Base-by-base conservation (phyloP, 768 basidiomycete species). In the Leccinum fibrillosum region DNA sequence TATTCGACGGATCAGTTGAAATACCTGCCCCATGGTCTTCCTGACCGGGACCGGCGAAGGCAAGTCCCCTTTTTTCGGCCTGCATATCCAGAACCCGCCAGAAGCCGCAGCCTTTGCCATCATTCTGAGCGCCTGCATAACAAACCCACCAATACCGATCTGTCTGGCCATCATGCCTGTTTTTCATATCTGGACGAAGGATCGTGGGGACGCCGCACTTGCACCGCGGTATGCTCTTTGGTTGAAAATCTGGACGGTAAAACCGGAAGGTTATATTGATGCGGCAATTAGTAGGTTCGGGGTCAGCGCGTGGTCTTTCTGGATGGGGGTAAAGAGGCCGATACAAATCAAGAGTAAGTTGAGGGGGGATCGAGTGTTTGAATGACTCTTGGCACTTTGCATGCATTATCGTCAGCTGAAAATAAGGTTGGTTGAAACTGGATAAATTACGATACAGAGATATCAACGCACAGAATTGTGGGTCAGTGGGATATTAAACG, bases 191-290 rank as follows among this genome's bases (percentile, higher is more conserved):
- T 3, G 90, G 79, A 23, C 89, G 75, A 52, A 92, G 74, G 44
- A 89, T 81, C 10, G 82, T 85, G 1, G 90, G 88, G 21, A 89
- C 75, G 13, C 79, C 82, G 66, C 91, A 93, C 63, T 85, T 82
- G 66, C 92, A 93, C 47, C 78, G 78, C 1, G 91, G 91, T 1
- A 82, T 90, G 39, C 74, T 83, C 23, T 75, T 66, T 4, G 91
- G 82, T 23, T 77, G 76, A 68, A 89, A 93, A 72, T 93, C 91
- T 6, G 92, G 92, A 55, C 92, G 82, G 62, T 87, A 93, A 67
- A 93, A 93, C 15, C 92, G 81, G 68, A 93, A 93, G 1, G 91
- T 93, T 56, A 93, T 86, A 64, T 93, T 93, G 65, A 93, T 91
- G 25, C 90, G 83, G 62, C 80, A 85, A 60, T 83, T 90, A 8